Percentiles rank a stretch among this genome's conserved stretches.
phyloP scores from a whole-genome alignment of 495 filamentous ascomycete species.

The Physcia stellaris region DNA sequence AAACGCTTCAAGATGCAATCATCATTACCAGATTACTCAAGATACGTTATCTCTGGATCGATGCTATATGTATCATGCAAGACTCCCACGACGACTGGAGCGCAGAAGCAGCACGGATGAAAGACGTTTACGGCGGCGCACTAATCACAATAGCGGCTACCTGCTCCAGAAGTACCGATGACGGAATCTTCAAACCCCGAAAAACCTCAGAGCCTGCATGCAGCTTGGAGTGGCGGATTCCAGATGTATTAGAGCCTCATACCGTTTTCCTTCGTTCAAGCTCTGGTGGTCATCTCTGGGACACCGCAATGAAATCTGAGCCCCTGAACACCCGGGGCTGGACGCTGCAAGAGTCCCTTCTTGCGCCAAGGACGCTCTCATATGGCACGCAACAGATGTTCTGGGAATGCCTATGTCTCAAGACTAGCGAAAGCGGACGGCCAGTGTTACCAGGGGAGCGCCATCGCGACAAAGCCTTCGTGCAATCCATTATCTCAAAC shows the following conservation, averaged over 20 bases:
- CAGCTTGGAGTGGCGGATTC: too few relatives aligned
- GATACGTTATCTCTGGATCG: conserved; percentile 11
- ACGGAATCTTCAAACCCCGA: background rate
- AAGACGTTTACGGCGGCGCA: conserved; percentile 5
- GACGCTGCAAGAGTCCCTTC: conserved; percentile 22
- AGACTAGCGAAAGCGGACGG: background rate
- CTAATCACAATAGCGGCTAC: conserved; percentile 8
- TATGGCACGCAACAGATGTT: conserved; percentile 17
- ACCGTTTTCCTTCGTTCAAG: too few relatives aligned
- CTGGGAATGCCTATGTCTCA: conserved; percentile 17
- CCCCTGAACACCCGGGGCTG: conserved; percentile 19
- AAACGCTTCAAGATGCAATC: conserved; percentile 10
- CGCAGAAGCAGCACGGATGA: conserved; percentile 8
- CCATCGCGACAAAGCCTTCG: too few relatives aligned
- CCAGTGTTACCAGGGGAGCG: too few relatives aligned
- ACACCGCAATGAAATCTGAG: too few relatives aligned
- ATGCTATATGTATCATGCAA: conserved; percentile 13
- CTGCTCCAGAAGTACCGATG: background rate
- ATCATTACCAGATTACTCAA: conserved; percentile 5
- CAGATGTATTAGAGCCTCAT: too few relatives aligned
- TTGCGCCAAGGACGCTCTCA: conserved; percentile 15
- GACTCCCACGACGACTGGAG: conserved; percentile 8
- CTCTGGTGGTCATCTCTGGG: too few relatives aligned
- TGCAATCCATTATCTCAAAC: too few relatives aligned
- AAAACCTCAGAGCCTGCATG: too few relatives aligned